Evolutionary conservation across 1,139 yeast genomes (phyloP), one percentile per base, ranked within the genome.

Genomic region (Yamadazyma mexicana): DNA sequence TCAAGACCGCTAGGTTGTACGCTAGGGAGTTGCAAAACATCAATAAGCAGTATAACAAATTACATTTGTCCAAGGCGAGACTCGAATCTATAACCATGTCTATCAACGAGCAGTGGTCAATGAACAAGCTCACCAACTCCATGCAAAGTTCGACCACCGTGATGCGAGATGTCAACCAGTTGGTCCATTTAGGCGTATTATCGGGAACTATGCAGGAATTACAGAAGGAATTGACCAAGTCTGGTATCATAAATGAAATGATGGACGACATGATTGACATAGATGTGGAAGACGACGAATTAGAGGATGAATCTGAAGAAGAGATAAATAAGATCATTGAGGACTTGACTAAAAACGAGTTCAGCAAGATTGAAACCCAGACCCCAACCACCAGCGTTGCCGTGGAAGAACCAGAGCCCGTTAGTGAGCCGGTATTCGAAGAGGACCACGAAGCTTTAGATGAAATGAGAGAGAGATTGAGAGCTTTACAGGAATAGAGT

Each of bases 221-320:
- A 45, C 86, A 92, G 46, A 83, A 79, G 56, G 98, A 94, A 61
- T 73, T 94, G 56, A 83, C 87, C 79, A 87, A 85, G 59, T 81
- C 96, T 3, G 98, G 98, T 0, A 78, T 94, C 36, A 89, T 94
- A 45, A 89, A 87, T 51, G 98, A 94, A 58, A 92, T 94, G 98
- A 82, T 91, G 61, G 89, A 87, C 42, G 98, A 94, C 56, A 81
- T 88, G 54, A 70, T 92, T 43, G 98, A 91, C 46, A 65, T 76
- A 40, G 71, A 83, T 31, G 79, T 75, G 38, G 88, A 64, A 33
- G 72, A 82, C 40, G 84, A 73, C 31, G 87, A 83, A 43, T 75
- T 79, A 45, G 83, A 83, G 39, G 80, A 77, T 37, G 84, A 80
- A 45, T 83, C 84, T 2, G 88, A 83, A 49, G 87, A 81, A 30